Base-by-base conservation (phyloP, 768 basidiomycete species). In the Gloeophyllum trabeum region DNA sequence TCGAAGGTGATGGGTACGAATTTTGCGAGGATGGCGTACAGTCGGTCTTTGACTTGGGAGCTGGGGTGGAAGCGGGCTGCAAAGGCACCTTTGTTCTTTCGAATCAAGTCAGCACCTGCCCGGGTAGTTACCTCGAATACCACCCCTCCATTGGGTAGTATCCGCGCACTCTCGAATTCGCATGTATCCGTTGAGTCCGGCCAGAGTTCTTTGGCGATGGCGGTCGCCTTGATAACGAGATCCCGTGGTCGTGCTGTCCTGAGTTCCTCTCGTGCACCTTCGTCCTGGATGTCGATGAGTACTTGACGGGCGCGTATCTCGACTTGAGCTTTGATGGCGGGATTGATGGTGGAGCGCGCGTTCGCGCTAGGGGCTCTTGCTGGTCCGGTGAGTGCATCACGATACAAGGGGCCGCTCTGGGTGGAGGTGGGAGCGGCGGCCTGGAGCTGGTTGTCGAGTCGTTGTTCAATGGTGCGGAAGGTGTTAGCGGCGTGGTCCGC, bases 1-100 rank as follows among this genome's bases (percentile, higher is more conserved):
- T 40, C 22, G 39, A 43, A 43, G 43, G 6, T 6, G 38, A 43
- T 6, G 6, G 43, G 43, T 5, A 41, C 39, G 36, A 43, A 43
- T 12, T 22, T 7, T 42, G 24, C 19, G 40, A 43, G 5, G 12
- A 43, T 20, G 6, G 10, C 10, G 43, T 12, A 43, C 7, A 19
- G 5, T 46, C 35, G 32, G 7, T 7, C 12, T 21, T 37, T 37
- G 13, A 37, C 20, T 6, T 7, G 7, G 7, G 36, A 7, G 20
- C 20, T 37, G 13, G 7, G 7, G 10, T 21, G 7, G 20, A 37
- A 37, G 13, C 20, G 10, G 10, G 7, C 13, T 7, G 20, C 13
- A 7, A 37, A 21, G 10, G 7, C 10, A 6, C 20, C 20, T 7
- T 19, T 12, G 10, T 10, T 37, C 7, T 19, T 21, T 12, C 36